phyloP scores from a whole-genome alignment of 2,329 filamentous ascomycete genomes.

The Alternaria solani region DNA sequence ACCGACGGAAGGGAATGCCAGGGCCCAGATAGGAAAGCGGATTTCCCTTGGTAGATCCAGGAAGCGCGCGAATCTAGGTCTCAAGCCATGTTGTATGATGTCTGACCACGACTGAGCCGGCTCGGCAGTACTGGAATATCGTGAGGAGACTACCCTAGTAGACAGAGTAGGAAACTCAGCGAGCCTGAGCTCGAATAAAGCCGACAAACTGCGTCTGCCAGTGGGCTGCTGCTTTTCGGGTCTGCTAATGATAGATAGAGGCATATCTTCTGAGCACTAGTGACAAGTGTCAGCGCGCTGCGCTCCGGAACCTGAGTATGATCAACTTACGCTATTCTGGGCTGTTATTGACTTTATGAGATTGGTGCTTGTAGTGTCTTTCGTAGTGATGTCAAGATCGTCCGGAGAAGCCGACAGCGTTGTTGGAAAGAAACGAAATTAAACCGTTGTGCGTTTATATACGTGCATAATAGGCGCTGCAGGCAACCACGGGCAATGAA shows the following conservation, averaged over 20 bases:
- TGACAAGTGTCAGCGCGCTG: not conserved
- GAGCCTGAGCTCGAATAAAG: not conserved
- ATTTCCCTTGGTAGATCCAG: not conserved
- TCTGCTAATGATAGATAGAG: not conserved
- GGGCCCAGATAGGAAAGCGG: not conserved
- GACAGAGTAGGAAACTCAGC: not conserved
- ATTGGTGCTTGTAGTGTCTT: not conserved
- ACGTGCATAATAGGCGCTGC: not conserved
- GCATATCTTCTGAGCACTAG: not conserved
- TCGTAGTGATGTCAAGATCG: not conserved
- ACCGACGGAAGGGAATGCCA: not conserved
- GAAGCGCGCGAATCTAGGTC: not conserved
- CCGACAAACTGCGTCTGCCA: not conserved
- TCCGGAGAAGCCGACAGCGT: not conserved
- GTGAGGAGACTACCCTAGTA: not conserved
- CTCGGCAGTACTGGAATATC: not conserved
- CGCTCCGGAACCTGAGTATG: accelerated
- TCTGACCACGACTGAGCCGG: not conserved
- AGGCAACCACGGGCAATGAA: not conserved
- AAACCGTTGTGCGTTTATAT: not conserved
- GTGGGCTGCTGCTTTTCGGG: not conserved
- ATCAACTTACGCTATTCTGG: not conserved
- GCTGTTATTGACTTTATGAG: accelerated
- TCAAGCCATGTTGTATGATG: not conserved
- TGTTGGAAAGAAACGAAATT: not conserved